Conservation (phyloP, 495 filamentous ascomycete species). For the Saxispiralis lemnorum region DNA sequence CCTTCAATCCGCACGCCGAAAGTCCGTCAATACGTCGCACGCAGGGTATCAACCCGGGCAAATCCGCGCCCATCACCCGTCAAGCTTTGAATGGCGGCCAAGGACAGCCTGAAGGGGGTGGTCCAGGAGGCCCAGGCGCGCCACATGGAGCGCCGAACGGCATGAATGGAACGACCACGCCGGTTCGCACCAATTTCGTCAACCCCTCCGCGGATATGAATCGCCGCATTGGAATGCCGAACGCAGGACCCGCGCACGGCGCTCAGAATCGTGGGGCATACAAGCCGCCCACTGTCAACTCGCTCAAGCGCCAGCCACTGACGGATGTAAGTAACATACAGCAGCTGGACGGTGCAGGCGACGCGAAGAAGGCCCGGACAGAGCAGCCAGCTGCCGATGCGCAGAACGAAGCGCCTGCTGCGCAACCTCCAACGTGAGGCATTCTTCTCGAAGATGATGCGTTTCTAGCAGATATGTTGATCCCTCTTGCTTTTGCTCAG, state of each 20-base stretch:
- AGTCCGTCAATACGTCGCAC: constrained; percentile 81
- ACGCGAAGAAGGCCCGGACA: constrained; percentile 15
- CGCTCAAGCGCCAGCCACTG: constrained; percentile 35
- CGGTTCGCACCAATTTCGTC: constrained; percentile 34
- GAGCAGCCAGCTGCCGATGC: not conserved
- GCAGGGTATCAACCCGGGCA: constrained; percentile 67
- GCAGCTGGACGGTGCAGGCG: constrained; percentile 9
- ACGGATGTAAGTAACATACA: constrained; percentile 26
- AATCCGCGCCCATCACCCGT: constrained; percentile 45
- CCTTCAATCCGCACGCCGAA: constrained; percentile 68
- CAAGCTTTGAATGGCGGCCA: constrained; percentile 18
- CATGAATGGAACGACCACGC: constrained; percentile 2
- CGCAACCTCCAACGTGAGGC: not conserved
- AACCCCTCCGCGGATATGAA: constrained; percentile 54
- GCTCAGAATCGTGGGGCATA: constrained; percentile 40
- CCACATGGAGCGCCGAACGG: constrained; percentile 1
- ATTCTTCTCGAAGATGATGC: not conserved
- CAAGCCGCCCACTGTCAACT: constrained; percentile 31
- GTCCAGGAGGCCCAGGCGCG: no score
- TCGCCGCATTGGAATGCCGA: constrained; percentile 58
- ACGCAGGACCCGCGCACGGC: constrained; percentile 32
- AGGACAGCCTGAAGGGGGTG: no score
- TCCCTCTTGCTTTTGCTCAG: not conserved
- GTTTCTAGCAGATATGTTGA: not conserved
- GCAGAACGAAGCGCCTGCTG: no score